Evolutionary conservation across 2,329 filamentous ascomycete genomes (phyloP), one percentile per base, ranked within the genome.

Genomic region (Canariomyces notabilis): DNA sequence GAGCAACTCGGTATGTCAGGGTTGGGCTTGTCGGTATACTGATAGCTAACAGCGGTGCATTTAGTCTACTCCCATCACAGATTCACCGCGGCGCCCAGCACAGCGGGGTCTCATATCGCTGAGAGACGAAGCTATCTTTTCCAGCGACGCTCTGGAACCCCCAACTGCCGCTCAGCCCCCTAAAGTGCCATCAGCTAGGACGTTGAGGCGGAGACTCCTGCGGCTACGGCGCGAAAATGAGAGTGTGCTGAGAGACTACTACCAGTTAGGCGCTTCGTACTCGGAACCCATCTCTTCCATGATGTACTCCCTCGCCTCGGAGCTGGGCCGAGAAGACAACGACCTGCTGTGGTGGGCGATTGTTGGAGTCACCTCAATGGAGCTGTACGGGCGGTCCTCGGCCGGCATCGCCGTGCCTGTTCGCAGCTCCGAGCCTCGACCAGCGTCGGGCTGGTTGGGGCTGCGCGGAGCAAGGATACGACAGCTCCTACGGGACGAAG

Each of bases 321-420:
- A 97, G 61, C 79, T 98, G 6, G 93, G 93, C 52, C 85, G 90
- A 43, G 93, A 97, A 73, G 91, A 97, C 65, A 98, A 97, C 59
- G 90, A 98, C 59, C 74, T 97, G 18, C 75, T 98, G 12, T 98
- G 93, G 93, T 77, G 95, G 48, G 83, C 89, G 5, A 95, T 97
- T 59, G 88, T 98, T 20, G 93, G 93, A 5, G 88, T 95, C 29
- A 89, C 87, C n/a, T 95, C 89, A 14, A 83, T 95, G 67, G 90
- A 96, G 63, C 76, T 96, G 1, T 95, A 93, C 55, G 90, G 90
- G 14, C 83, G 88, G 46, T 91, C 88, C 16, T 88, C 87, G 36
- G 84, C 87, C 11, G 89, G 89, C 19, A 75, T 93, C 22, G 84
- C 86, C 15, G 75, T 81, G 2, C 71, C 77, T 1, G 70, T 77